phyloP scores from a whole-genome alignment of 1,139 yeast species.

The Hyphopichia burtonii region DNA sequence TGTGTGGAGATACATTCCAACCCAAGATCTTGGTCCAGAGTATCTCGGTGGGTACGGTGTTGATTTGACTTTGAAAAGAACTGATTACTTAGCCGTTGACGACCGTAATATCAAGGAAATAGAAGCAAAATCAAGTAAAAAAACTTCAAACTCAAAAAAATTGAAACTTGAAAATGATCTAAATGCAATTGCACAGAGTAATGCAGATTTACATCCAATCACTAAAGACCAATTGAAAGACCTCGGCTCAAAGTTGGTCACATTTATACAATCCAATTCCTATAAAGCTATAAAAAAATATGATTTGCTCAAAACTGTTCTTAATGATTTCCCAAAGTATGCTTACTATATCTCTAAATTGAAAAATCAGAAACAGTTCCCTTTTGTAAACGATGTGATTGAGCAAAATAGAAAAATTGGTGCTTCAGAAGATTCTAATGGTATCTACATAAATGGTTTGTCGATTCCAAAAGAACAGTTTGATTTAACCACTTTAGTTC shows the following conservation, averaged over 20 bases:
- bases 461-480: slow-evolving; percentile 41
- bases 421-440: slow-evolving; percentile 39
- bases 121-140: slow-evolving; percentile 9
- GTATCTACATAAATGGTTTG: slow-evolving; percentile 65
- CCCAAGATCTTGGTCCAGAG: slow-evolving; percentile 21
- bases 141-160: slow-evolving; percentile 4
- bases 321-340: slow-evolving; percentile 53
- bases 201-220: slow-evolving; percentile 21
- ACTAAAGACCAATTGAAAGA: slow-evolving; percentile 27
- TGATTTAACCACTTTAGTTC: slow-evolving; percentile 44
- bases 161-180: not conserved
- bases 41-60: slow-evolving; percentile 65
- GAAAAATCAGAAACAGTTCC: slow-evolving; percentile 8
- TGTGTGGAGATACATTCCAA: slow-evolving; percentile 68
- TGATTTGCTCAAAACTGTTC: slow-evolving; percentile 31
- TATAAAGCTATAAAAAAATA: slow-evolving; percentile 24
- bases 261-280: slow-evolving; percentile 36
- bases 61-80: slow-evolving; percentile 57
- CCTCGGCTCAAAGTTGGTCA: slow-evolving; percentile 47
- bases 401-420: slow-evolving; percentile 32
- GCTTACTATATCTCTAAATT: slow-evolving; percentile 30
- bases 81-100: slow-evolving; percentile 64
- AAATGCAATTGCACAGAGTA: not conserved
- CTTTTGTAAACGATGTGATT: slow-evolving; percentile 20
- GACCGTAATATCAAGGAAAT: slow-evolving; percentile 40